Base-by-base conservation (phyloP, 2,329 filamentous ascomycete genomes). In the Paecilomyces fulvus region DNA sequence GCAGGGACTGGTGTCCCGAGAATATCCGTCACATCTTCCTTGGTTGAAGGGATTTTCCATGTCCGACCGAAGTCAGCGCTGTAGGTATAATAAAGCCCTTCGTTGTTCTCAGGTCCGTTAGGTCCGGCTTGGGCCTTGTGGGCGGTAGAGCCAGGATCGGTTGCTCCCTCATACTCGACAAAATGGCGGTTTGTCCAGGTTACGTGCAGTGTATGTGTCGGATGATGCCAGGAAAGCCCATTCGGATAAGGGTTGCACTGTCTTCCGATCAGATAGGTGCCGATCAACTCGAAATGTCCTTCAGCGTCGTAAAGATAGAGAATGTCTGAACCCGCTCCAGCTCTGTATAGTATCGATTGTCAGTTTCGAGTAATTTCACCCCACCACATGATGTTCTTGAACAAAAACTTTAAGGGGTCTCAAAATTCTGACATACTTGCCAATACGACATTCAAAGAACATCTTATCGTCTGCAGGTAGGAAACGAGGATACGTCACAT, bases 181-280 rank as follows among this genome's bases (percentile, higher is more conserved):
- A 79, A 80, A 17, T 73, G 76, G 14, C 79, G 75, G 58, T 78
- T 79, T 0, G 80, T 79, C 78, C 78, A 80, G 1, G 76, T 79
- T 20, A 74, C 71, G 62, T 75, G 74, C 1, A 80, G 37, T 17
- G 37, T 43, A 43, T 17, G 37, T 17, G 37, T 68, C 11, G 66
- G 67, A 1, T 60, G 62, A 30, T 60, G 60, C 28, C 68, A 64
- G 30, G 67, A 69, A 50, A 80, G 67, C 9, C 78, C 78, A 64
- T 81, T 78, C 62, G 80, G 74, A 64, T 81, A 81, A 1, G 79
- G 77, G 64, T 79, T 81, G 37, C 37, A 43, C 0, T 43, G 3
- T 43, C n/a, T 43, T 17, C 37, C 37, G n/a, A 17, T 43, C 4
- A 43, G n/a, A 12, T 43, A 43, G 7, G 4, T 43, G 8, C 37